Evolutionary conservation across 2,329 filamentous ascomycete species (phyloP).

Genomic region (Dothideomycetes sp.): DNA sequence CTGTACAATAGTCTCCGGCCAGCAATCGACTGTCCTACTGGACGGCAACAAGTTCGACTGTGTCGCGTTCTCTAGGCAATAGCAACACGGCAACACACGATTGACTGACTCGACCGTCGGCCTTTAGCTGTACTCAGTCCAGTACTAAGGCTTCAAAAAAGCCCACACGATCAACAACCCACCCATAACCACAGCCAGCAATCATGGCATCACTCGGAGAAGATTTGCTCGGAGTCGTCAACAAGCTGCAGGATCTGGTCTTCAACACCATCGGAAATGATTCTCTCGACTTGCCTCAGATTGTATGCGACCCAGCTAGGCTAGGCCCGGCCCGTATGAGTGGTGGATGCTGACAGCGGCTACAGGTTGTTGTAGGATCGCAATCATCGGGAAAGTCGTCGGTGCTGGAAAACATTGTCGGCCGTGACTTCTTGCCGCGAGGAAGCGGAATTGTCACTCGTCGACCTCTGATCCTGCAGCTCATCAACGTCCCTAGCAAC

Average conservation of each 20-base stretch:
- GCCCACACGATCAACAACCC: too few species aligned
- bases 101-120: too few species aligned
- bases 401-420: constrained; percentile 97
- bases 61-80: too few species aligned
- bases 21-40: too few species aligned
- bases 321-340: too few species aligned
- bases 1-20: too few species aligned
- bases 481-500: constrained; percentile 85
- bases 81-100: too few species aligned
- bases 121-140: too few species aligned
- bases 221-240: constrained; percentile 89
- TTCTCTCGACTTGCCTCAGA: constrained; percentile 92
- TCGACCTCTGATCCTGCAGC: constrained; percentile 86
- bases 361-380: constrained; percentile 90
- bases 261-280: constrained; percentile 99
- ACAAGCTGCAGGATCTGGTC: constrained; percentile 95
- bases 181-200: too few species aligned
- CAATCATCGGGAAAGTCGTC: constrained; percentile 98
- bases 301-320: constrained; percentile 53
- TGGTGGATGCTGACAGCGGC: constrained; percentile 6
- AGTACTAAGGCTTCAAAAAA: too few species aligned
- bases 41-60: too few species aligned
- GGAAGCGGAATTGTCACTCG: constrained; percentile 95
- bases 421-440: constrained; percentile 90
- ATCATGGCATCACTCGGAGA: constrained; percentile 89